Evolutionary conservation across 1,284 basidiomycete genomes (phyloP).

Genomic region (Ganoderma multipileum): DNA sequence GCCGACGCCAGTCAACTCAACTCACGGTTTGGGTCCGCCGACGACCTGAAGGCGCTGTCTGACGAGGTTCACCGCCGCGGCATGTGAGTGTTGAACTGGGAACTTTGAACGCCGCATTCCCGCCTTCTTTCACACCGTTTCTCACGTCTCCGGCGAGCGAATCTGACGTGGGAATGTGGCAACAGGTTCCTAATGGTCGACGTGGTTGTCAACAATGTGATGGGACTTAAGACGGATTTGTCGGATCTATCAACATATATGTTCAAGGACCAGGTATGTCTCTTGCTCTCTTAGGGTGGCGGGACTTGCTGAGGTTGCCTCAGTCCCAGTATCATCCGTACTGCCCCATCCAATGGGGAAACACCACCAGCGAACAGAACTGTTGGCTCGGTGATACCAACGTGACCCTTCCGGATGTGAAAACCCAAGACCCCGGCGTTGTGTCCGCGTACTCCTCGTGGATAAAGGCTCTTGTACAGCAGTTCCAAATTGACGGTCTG

Average conservation of each 20-base stretch:
- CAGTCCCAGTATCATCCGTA: constrained; percentile 69
- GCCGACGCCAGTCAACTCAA: constrained; percentile 72
- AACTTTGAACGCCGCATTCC: neutral
- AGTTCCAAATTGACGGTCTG: constrained; percentile 75
- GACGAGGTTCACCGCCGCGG: constrained; percentile 71
- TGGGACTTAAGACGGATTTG: constrained; percentile 58
- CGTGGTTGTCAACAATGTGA: constrained; percentile 80
- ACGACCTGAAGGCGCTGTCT: constrained; percentile 75
- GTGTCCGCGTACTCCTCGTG: constrained; percentile 64
- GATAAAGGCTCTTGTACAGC: constrained; percentile 68
- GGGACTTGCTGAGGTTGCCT: too few species aligned
- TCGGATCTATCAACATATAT: constrained; percentile 65
- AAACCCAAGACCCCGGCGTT: constrained; percentile 71
- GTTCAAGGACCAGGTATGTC: constrained; percentile 61
- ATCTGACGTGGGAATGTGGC: neutral
- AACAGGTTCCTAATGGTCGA: constrained; percentile 79
- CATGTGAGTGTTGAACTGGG: constrained; percentile 63
- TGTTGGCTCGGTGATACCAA: constrained; percentile 82
- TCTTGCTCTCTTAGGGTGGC: constrained; percentile 13
- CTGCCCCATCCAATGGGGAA: constrained; percentile 73
- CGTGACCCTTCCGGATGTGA: constrained; percentile 75
- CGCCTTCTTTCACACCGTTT: neutral
- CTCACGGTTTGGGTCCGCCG: constrained; percentile 70
- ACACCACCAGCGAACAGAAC: constrained; percentile 68
- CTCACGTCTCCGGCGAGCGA: neutral